Evolutionary conservation across 768 basidiomycete genomes (phyloP).

Genomic region (Amanita pseudoporphyria): DNA sequence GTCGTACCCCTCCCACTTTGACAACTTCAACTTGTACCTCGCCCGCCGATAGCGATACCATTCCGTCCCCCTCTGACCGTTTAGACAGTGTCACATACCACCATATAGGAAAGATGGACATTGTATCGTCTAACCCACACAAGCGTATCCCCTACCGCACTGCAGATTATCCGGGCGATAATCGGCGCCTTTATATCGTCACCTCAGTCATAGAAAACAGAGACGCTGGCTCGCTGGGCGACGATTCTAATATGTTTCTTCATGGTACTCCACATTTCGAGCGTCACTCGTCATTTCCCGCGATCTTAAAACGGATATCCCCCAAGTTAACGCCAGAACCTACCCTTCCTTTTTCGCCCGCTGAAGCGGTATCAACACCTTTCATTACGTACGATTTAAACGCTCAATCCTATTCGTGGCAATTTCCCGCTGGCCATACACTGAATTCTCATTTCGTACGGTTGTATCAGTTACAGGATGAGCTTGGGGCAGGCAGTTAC

Average conservation of each 20-base stretch:
- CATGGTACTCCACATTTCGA: neutral
- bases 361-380: neutral
- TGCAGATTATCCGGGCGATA: no score
- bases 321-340: neutral
- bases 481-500: conserved; percentile 87
- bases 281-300: no score
- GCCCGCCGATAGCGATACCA: neutral
- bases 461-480: conserved; percentile 55
- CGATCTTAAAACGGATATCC: neutral
- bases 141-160: neutral
- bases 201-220: neutral
- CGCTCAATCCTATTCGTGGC: conserved; percentile 23
- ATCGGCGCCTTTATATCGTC: neutral
- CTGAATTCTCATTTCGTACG: conserved; percentile 53
- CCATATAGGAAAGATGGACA: neutral
- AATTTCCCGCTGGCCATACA: conserved; percentile 51
- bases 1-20: neutral
- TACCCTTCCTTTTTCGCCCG: neutral
- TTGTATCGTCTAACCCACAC: neutral
- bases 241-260: neutral
- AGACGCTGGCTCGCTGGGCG: neutral
- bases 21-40: neutral
- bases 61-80: neutral
- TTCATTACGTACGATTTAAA: neutral
- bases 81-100: neutral